Percentiles rank a stretch among this genome's conserved stretches.
Conservation (phyloP, 345 rosid genomes). For the Salix exigua region DNA sequence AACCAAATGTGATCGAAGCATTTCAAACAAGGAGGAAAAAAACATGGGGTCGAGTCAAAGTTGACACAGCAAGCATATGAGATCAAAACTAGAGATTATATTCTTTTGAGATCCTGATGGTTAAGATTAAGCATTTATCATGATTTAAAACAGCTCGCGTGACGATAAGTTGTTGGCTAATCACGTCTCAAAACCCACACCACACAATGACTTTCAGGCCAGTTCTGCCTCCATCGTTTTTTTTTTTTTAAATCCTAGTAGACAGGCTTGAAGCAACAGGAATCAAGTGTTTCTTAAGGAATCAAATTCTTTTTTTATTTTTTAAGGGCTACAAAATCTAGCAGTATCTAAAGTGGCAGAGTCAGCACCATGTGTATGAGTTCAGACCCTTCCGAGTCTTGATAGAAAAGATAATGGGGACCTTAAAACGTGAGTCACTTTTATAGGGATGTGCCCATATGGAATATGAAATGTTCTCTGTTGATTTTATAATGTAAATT, state of each 20-base stretch:
- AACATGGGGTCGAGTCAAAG: conserved; percentile 13
- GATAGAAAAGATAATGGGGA: neutral
- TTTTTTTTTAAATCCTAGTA: neutral
- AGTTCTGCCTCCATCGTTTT: neutral
- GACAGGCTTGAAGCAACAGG: conserved; percentile 7
- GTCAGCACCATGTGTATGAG: conserved; percentile 29
- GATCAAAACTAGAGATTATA: conserved; percentile 2
- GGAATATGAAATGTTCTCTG: conserved; percentile 19
- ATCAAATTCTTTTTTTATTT: neutral
- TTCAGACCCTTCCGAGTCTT: neutral
- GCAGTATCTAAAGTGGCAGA: conserved; percentile 7
- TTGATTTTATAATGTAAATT: conserved; percentile 8
- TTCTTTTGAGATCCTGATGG: conserved; percentile 8
- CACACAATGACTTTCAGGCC: conserved; percentile 3
- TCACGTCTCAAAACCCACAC: neutral
- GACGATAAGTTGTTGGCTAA: conserved; percentile 18
- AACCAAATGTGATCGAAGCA: neutral
- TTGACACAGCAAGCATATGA: conserved; percentile 10
- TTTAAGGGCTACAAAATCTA: neutral
- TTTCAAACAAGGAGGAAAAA: neutral
- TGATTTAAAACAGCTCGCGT: neutral
- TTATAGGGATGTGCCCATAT: conserved; percentile 22
- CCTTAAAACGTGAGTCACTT: conserved; percentile 12
- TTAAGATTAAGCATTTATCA: conserved; percentile 1
- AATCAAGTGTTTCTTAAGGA: conserved; percentile 30